These are phyloP conservation scores for Biscogniauxia marginata DNA, from an alignment of 2,329 filamentous ascomycete genomes.

Conservation along the genomic window DNA sequence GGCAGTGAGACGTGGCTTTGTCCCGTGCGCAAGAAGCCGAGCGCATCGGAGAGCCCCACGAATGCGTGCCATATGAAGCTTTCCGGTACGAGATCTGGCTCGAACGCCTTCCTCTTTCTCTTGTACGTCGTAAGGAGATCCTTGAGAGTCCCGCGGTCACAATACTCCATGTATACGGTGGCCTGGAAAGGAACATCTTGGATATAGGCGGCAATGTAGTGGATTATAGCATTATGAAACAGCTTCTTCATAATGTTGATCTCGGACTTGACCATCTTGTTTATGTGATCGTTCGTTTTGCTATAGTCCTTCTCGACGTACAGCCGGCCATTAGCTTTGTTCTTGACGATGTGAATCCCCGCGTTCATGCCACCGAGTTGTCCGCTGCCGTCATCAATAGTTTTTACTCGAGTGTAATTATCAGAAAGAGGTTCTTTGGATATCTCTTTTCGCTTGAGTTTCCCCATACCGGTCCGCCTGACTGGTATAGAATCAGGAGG, in stretches of 20 bases:
- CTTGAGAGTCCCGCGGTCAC: constrained; percentile 5
- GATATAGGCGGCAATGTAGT: constrained; percentile 6
- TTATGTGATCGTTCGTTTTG: background rate
- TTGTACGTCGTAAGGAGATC: constrained; percentile 11
- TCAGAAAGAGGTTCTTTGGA: background rate
- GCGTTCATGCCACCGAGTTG: constrained; percentile 7
- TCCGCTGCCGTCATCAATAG: constrained; percentile 2
- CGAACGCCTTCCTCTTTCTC: background rate
- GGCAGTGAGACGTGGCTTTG: constrained; percentile 9
- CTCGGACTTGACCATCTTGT: constrained; percentile 3
- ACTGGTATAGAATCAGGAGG: constrained; percentile 1
- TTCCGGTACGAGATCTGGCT: constrained; percentile 11
- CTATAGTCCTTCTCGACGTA: constrained; percentile 9
- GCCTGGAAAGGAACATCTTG: constrained; percentile 6
- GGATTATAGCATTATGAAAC: constrained; percentile 5
- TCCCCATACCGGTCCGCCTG: background rate
- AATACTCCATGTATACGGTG: constrained; percentile 10
- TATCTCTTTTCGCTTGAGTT: constrained; percentile 1
- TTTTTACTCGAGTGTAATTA: constrained; percentile 3
- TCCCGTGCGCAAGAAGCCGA: constrained; percentile 17
- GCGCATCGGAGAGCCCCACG: constrained; percentile 14
- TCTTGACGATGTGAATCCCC: constrained; percentile 5
- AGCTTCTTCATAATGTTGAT: constrained; percentile 7
- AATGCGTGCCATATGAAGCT: constrained; percentile 22
- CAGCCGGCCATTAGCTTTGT: background rate